Percentiles rank a stretch among this genome's conserved stretches.
Evolutionary conservation across 2,329 filamentous ascomycete species (phyloP).

Genomic region (Metarhizium anisopliae): DNA sequence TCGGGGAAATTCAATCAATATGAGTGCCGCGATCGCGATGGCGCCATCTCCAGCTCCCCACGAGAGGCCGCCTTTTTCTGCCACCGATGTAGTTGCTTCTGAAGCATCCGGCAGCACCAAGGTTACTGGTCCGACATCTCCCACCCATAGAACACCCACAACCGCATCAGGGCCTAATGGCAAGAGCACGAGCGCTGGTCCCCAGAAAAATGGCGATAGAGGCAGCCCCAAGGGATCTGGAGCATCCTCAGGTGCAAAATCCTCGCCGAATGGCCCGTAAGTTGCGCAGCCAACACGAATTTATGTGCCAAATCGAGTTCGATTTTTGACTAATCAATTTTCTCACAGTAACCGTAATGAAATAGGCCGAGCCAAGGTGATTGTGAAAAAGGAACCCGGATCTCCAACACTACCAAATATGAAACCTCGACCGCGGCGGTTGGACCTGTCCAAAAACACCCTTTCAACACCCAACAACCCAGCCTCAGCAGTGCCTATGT

Average conservation of each 20-base stretch:
- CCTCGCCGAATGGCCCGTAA: slow-evolving; percentile 53
- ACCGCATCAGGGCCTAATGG: slow-evolving; percentile 16
- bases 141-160: slow-evolving; percentile 32
- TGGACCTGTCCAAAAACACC: slow-evolving; percentile 65
- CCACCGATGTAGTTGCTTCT: slow-evolving; percentile 26
- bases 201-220: slow-evolving; percentile 41
- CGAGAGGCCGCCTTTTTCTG: slow-evolving; percentile 50
- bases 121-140: slow-evolving; percentile 18
- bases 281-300: slow-evolving; percentile 17
- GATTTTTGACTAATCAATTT: slow-evolving; percentile 10
- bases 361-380: slow-evolving; percentile 60
- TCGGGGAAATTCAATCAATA: slow-evolving; percentile 28
- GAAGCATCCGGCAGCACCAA: slow-evolving; percentile 5
- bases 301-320: background rate
- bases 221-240: slow-evolving; percentile 40
- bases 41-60: slow-evolving; percentile 59
- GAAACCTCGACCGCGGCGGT: slow-evolving; percentile 54
- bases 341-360: slow-evolving; percentile 29
- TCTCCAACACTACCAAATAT: slow-evolving; percentile 72
- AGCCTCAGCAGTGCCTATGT: slow-evolving; percentile 63
- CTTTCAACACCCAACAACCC: slow-evolving; percentile 42
- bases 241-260: slow-evolving; percentile 33
- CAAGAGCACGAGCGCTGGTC: slow-evolving; percentile 29
- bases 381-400: slow-evolving; percentile 93
- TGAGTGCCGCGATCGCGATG: slow-evolving; percentile 62